Conservation (phyloP, 177 flowering plant species). For the Telopea speciosissima region DNA sequence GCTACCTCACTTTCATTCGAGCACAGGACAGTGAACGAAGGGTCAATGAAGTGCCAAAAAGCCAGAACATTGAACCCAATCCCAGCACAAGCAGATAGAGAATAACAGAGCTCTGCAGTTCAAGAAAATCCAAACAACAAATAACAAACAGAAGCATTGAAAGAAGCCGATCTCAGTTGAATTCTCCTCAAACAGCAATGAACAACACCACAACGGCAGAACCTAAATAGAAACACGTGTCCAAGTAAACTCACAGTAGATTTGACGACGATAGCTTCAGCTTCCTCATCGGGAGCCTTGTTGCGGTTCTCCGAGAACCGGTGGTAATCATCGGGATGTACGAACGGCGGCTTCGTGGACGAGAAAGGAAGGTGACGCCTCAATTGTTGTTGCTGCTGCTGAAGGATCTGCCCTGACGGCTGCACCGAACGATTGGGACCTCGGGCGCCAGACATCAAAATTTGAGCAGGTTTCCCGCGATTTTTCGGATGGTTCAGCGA, state of each 20-base stretch:
- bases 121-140: neutral
- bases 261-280: constrained; percentile 48
- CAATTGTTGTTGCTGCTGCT: constrained; percentile 40
- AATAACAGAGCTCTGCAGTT: constrained; percentile 2
- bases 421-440: constrained; percentile 28
- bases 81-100: constrained; percentile 3
- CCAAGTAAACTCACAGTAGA: constrained; percentile 32
- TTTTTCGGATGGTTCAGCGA: neutral
- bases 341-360: constrained; percentile 62
- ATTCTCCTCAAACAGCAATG: neutral
- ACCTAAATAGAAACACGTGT: neutral
- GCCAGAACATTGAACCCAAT: neutral
- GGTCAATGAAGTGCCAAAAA: neutral
- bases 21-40: neutral
- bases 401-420: constrained; percentile 40
- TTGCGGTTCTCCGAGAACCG: constrained; percentile 32
- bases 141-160: neutral
- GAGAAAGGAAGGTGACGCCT: constrained; percentile 52
- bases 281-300: constrained; percentile 28
- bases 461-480: neutral
- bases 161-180: constrained; percentile 10
- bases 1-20: neutral
- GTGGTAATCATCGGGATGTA: constrained; percentile 60
- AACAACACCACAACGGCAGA: neutral
- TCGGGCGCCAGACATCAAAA: constrained; percentile 42